Evolutionary conservation across 345 rosid genomes (phyloP), one percentile per base, ranked within the genome.

Genomic region (Bruguiera parviflora): DNA sequence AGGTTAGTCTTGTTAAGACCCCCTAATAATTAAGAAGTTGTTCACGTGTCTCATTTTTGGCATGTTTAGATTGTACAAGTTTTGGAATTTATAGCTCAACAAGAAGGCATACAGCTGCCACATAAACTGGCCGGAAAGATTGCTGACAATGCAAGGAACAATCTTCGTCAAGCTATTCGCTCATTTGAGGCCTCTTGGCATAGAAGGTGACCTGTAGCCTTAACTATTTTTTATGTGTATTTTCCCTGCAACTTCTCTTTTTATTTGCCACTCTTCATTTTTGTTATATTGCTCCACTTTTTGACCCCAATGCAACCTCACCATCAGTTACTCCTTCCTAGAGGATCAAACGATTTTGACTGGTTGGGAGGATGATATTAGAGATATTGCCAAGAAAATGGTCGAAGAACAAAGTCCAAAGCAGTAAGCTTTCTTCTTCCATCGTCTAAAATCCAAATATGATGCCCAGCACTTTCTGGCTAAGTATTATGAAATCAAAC

Each of bases 91-190:
- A 84, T 85, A 73, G 92, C 92, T 2, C 58, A 65, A 57, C 73
- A 71, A 65, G 85, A 88, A 77, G 79, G 84, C 64, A 71, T 81
- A 74, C 20, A 69, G 31, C 21, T 88, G 68, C 83, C 88, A 0
- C 52, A 5, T 28, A 21, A 60, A 60, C 75, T 88, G 18, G 87
- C 84, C 0, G 79, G 81, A 53, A 84, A 67, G 61, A 77, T 85
- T 10, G 83, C 86, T 13, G 65, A 65, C 15, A 63, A 72, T 4
- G 79, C 89, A 16, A 83, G 80, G 77, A 85, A 87, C 49, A 83
- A 85, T 73, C 84, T 87, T 20, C 86, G 88, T 21, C 92, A 87
- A 77, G 89, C 92, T 43, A 80, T 87, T 73, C 89, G 86, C 35
- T 85, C 89, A 10, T 82, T 85, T 7, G 89, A 87, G 73, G 92